Evolutionary conservation across 1,284 basidiomycete genomes (phyloP), one percentile per base, ranked within the genome.

Genomic region (Irpex sp.): DNA sequence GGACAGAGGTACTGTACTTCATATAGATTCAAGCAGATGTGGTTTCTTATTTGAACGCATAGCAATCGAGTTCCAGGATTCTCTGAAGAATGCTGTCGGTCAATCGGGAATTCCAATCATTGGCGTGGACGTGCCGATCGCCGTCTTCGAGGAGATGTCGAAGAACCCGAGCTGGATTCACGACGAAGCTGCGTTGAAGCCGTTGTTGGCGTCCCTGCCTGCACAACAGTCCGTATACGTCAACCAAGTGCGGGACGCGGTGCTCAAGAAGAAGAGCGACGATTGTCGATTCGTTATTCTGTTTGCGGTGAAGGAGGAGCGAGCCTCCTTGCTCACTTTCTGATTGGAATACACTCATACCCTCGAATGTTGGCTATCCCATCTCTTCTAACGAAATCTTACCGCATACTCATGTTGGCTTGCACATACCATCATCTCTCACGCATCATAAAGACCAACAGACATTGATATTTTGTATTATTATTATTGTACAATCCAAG

Each of bases 121-220:
- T 16, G 89, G 84, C 1, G 78, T 92, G 8, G 90, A 93, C 62
- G 83, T 91, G 3, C 76, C 85, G 0, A 69, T 78, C 0, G 58
- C 73, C 9, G 79, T 84, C 0, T 91, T 91, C 63, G 87, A 91
- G 53, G 69, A 77, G 1, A 79, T 93, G 76, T 78, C 80, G 23
- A 78, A 76, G 68, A 82, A 74, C 35, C 70, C 83, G 2, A 70
- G 73, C 19, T 93, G 90, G 90, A 72, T 91, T 28, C 80, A 80
- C 2, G 88, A 90, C 63, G 90, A 93, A 61, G 88, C 91, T 18
- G 75, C 78, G 0, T 91, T 90, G 87, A 86, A 85, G 71, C 64
- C 75, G 4, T 78, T 91, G 48, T 68, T 80, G 4, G 73, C 78
- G 0, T 72, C 73, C 14, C 86, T 90, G 68, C 82, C 85, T 0